Evolutionary conservation across 768 basidiomycete genomes (phyloP).

Genomic region (Phaeolepiota aurea): DNA sequence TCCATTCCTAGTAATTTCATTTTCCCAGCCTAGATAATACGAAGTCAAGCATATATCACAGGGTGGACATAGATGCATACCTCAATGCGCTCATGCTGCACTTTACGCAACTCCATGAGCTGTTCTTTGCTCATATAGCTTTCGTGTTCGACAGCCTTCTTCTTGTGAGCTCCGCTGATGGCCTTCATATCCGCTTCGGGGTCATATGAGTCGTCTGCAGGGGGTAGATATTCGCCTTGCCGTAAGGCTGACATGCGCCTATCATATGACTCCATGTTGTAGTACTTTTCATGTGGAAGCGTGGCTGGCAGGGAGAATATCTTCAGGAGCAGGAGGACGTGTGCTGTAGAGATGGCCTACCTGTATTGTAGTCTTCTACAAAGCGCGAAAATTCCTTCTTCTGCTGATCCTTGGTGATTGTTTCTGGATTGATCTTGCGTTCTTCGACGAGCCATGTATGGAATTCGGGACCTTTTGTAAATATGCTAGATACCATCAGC

Average conservation of each 20-base stretch:
- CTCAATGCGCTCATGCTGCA: constrained; percentile 82
- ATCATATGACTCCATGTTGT: constrained; percentile 83
- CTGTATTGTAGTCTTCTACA: constrained; percentile 80
- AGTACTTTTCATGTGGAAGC: constrained; percentile 91
- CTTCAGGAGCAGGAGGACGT: not conserved
- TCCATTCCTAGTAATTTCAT: constrained; percentile 89
- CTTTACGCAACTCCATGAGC: constrained; percentile 68
- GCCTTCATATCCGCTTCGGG: constrained; percentile 79
- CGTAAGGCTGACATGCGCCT: constrained; percentile 77
- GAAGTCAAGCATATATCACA: not conserved
- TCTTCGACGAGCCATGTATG: constrained; percentile 92
- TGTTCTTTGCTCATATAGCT: constrained; percentile 75
- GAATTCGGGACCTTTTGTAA: constrained; percentile 80
- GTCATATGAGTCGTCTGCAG: constrained; percentile 68
- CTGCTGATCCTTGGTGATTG: constrained; percentile 74
- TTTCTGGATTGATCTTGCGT: constrained; percentile 85
- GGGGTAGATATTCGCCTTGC: constrained; percentile 75
- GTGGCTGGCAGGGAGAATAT: constrained; percentile 49
- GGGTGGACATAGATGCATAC: constrained; percentile 31
- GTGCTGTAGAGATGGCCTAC: constrained; percentile 23
- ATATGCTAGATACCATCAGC: no score
- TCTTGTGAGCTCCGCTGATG: constrained; percentile 63
- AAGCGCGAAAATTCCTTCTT: constrained; percentile 81
- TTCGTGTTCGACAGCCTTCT: constrained; percentile 56
- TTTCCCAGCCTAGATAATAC: constrained; percentile 49